Evolutionary conservation across 2,329 filamentous ascomycete species (phyloP).

Genomic region (Cercospora zeae-maydis): DNA sequence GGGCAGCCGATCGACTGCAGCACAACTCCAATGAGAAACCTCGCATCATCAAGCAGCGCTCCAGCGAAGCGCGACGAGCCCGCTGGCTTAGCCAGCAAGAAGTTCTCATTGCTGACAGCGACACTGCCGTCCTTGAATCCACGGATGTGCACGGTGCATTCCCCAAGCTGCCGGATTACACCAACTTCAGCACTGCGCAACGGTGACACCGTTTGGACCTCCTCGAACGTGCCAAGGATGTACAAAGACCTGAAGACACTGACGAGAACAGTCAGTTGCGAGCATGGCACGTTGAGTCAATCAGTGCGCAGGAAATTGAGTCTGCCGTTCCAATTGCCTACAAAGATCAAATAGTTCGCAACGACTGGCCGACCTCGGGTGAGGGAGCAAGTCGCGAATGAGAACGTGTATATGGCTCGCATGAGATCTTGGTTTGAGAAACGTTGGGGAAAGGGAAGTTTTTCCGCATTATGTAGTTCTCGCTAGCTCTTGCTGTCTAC

Average conservation of each 20-base stretch:
- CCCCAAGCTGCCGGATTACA: slow-evolving; percentile 14
- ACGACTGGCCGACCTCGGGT: background rate
- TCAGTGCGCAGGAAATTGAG: slow-evolving; percentile 26
- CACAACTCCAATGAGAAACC: background rate
- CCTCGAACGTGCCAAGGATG: slow-evolving; percentile 13
- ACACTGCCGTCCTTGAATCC: slow-evolving; percentile 25
- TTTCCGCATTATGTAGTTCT: too few relatives aligned
- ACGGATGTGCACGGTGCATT: slow-evolving; percentile 14
- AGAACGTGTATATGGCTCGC: background rate
- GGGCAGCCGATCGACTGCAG: slow-evolving; percentile 18
- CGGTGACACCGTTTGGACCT: slow-evolving; percentile 17
- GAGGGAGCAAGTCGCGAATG: background rate
- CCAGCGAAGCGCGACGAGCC: slow-evolving; percentile 16
- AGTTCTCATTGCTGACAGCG: slow-evolving; percentile 25
- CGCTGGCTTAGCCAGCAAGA: slow-evolving; percentile 15
- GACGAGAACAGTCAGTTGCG: slow-evolving; percentile 29
- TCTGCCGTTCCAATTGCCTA: slow-evolving; percentile 28
- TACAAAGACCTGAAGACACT: slow-evolving; percentile 25
- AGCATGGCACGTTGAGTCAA: slow-evolving; percentile 31
- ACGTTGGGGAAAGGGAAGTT: background rate
- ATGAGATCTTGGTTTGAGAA: background rate
- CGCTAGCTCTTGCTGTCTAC: too few relatives aligned
- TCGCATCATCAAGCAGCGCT: slow-evolving; percentile 20
- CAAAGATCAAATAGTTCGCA: slow-evolving; percentile 16
- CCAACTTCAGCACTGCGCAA: slow-evolving; percentile 13